phyloP scores from a whole-genome alignment of 257 asterid species.

The Solanum virginianum region DNA sequence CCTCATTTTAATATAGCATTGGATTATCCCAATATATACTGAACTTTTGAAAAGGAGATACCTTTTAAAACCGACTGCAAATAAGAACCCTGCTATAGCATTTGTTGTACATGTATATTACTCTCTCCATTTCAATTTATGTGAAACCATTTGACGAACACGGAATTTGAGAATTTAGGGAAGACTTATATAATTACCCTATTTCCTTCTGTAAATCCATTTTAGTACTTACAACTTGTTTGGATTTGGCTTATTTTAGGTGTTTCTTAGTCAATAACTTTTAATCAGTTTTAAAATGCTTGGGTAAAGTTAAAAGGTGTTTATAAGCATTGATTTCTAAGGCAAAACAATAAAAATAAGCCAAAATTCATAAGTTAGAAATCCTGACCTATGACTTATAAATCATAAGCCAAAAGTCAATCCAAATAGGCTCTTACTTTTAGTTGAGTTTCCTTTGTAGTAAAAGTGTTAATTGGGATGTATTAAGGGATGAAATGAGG shows the following conservation, averaged over 20 bases:
- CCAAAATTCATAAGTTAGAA: too few relatives aligned
- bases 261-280: too few relatives aligned
- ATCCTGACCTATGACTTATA: too few relatives aligned
- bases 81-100: background rate
- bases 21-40: background rate
- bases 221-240: background rate
- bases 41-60: background rate
- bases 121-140: background rate
- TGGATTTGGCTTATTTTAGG: too few relatives aligned
- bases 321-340: too few relatives aligned
- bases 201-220: background rate
- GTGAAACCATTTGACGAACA: background rate
- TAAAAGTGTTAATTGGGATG: background rate
- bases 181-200: background rate
- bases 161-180: background rate
- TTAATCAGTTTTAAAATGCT: too few relatives aligned
- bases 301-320: too few relatives aligned
- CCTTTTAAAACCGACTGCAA: background rate
- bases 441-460: background rate
- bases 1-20: background rate
- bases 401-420: too few relatives aligned
- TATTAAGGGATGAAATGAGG: background rate
- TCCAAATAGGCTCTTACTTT: background rate
- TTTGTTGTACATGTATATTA: background rate
- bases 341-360: too few relatives aligned